Evolutionary conservation across 176 grass and related monocot genomes (phyloP).

Genomic region (Chloris gayana): DNA sequence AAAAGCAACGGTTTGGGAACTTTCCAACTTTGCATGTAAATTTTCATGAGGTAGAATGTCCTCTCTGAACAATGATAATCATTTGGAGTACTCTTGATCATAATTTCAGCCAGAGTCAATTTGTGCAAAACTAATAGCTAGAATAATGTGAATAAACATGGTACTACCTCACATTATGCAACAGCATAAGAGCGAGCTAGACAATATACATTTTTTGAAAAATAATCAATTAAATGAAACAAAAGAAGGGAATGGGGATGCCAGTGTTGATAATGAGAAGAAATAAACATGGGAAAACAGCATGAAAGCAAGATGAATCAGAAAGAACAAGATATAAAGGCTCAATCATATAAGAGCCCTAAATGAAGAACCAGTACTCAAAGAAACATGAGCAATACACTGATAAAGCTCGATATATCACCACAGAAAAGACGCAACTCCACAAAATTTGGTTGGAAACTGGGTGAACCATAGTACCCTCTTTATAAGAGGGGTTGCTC

Average conservation of each 20-base stretch:
- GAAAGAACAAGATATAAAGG: conserved; percentile 6
- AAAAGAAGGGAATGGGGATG: conserved; percentile 13
- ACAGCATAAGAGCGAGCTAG: conserved; percentile 8
- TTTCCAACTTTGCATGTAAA: background rate
- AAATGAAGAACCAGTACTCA: background rate
- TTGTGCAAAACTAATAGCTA: conserved; percentile 19
- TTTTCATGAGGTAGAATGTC: background rate
- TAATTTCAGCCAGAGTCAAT: background rate
- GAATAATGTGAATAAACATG: conserved; percentile 23
- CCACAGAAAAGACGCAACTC: background rate
- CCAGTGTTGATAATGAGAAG: background rate
- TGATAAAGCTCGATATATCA: background rate
- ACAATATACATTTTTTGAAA: conserved; percentile 16
- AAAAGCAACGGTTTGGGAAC: background rate
- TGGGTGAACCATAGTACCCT: conserved; percentile 33
- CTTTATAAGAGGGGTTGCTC: conserved; percentile 32
- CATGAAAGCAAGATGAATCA: conserved; percentile 17
- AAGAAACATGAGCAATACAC: conserved; percentile 7
- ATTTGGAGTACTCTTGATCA: background rate
- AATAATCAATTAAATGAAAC: conserved; percentile 9
- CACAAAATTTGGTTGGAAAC: conserved; percentile 21
- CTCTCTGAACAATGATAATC: conserved; percentile 3
- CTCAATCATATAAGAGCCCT: conserved; percentile 20
- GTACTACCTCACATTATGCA: background rate
- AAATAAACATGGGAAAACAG: background rate